A percentile compares a stretch with the other conserved stretches of the same genome.
Conservation (phyloP, 495 filamentous ascomycete genomes). For the Talaromyces wortmannii region DNA sequence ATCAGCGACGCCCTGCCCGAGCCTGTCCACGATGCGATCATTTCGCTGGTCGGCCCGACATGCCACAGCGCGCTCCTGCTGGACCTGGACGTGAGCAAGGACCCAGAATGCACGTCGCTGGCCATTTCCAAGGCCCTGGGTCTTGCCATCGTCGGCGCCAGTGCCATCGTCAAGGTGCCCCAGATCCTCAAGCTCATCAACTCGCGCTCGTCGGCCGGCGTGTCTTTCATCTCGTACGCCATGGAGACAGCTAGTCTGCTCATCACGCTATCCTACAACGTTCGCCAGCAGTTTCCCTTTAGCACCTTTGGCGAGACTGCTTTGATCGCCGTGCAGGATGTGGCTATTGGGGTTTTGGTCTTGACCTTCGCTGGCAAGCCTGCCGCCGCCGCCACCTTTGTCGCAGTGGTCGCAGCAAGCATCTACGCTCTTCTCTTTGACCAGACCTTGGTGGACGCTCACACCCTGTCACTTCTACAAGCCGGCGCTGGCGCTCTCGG, state of each 20-base stretch:
- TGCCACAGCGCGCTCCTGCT: slow-evolving; percentile 83
- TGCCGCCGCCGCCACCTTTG: slow-evolving; percentile 60
- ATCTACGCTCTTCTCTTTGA: slow-evolving; percentile 63
- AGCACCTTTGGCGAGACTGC: slow-evolving; percentile 94
- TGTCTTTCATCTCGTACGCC: slow-evolving; percentile 83
- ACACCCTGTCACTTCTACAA: slow-evolving; percentile 69
- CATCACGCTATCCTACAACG: slow-evolving; percentile 83
- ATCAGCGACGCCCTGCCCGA: slow-evolving; percentile 72
- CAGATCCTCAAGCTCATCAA: slow-evolving; percentile 86
- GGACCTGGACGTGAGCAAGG: slow-evolving; percentile 65
- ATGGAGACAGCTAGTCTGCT: slow-evolving; percentile 83
- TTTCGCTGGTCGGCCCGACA: slow-evolving; percentile 68
- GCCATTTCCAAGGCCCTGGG: slow-evolving; percentile 88
- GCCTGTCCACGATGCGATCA: slow-evolving; percentile 66
- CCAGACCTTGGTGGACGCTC: slow-evolving; percentile 57
- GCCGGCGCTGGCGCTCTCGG: slow-evolving; percentile 76
- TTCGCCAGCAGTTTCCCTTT: slow-evolving; percentile 85
- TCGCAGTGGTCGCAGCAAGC: slow-evolving; percentile 63
- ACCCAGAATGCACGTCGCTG: slow-evolving; percentile 71
- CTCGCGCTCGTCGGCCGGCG: slow-evolving; percentile 70
- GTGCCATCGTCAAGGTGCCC: slow-evolving; percentile 87
- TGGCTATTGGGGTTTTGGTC: slow-evolving; percentile 77
- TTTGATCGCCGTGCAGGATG: slow-evolving; percentile 84
- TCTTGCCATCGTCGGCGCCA: slow-evolving; percentile 83
- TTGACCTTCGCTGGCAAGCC: slow-evolving; percentile 65